Conservation (phyloP, 1,284 basidiomycete genomes). For the Papiliotrema terrestris region DNA sequence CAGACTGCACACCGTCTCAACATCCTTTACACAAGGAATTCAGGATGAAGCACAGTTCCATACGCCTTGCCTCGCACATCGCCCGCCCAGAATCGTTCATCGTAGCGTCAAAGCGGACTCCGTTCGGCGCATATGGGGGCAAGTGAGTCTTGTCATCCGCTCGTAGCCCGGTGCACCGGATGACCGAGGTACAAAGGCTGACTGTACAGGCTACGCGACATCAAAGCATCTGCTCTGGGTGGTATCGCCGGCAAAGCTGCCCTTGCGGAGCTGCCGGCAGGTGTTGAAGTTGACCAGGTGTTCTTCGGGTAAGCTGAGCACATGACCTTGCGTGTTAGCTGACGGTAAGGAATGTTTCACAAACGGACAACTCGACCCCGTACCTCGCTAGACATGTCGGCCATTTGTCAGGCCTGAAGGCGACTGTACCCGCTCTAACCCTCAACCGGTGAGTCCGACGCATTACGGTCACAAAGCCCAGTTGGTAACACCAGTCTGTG, state of each 20-base stretch:
- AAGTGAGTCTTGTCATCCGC: slow-evolving; percentile 35
- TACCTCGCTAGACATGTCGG: slow-evolving; percentile 58
- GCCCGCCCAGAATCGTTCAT: slow-evolving; percentile 38
- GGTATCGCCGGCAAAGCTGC: slow-evolving; percentile 55
- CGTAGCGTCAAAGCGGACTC: slow-evolving; percentile 51
- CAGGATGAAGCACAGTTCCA: slow-evolving; percentile 16
- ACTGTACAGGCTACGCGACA: slow-evolving; percentile 41
- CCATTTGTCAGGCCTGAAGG: slow-evolving; percentile 53
- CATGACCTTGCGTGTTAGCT: background rate
- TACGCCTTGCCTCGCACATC: slow-evolving; percentile 21
- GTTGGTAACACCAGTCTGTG: slow-evolving; percentile 49
- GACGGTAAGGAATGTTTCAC: slow-evolving; percentile 44
- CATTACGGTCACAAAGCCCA: background rate
- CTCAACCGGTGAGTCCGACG: slow-evolving; percentile 50
- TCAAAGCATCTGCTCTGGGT: slow-evolving; percentile 53
- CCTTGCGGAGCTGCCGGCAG: slow-evolving; percentile 51
- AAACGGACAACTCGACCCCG: slow-evolving; percentile 53
- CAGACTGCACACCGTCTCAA: too few relatives aligned
- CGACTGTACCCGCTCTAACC: slow-evolving; percentile 55
- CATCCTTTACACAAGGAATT: too few relatives aligned
- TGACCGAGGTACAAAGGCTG: background rate
- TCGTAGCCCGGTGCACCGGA: background rate
- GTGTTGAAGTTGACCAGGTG: slow-evolving; percentile 51
- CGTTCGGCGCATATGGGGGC: slow-evolving; percentile 57
- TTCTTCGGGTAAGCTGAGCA: slow-evolving; percentile 54